Conservation (phyloP, 1,139 yeast species). For the Scheffersomyces parashehatae region DNA sequence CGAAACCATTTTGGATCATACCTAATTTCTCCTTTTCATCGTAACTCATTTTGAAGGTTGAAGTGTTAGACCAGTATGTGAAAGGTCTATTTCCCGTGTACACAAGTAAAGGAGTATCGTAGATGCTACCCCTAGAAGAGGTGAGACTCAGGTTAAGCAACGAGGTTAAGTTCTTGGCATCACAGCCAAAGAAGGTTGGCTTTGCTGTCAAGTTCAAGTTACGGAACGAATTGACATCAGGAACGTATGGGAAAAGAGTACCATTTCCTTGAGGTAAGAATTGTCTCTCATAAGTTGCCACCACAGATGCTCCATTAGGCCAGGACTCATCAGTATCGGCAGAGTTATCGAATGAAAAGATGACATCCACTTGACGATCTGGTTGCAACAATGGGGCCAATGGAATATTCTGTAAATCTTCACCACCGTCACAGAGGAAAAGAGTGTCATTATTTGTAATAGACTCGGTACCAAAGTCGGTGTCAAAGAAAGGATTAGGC, state of each 20-base stretch:
- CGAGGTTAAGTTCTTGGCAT: slow-evolving; percentile 38
- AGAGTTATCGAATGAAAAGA: slow-evolving; percentile 33
- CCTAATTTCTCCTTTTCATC: slow-evolving; percentile 35
- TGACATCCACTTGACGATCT: slow-evolving; percentile 25
- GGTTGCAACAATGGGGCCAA: slow-evolving; percentile 28
- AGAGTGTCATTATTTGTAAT: slow-evolving; percentile 20
- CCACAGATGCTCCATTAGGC: slow-evolving; percentile 39
- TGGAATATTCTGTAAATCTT: slow-evolving; percentile 32
- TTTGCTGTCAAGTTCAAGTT: slow-evolving; percentile 39
- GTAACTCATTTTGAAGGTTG: slow-evolving; percentile 36
- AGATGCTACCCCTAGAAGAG: slow-evolving; percentile 3
- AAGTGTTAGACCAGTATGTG: slow-evolving; percentile 36
- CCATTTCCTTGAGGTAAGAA: slow-evolving; percentile 23
- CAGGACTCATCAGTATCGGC: slow-evolving; percentile 26
- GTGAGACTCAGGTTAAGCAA: slow-evolving; percentile 19
- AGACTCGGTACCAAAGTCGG: slow-evolving; percentile 11
- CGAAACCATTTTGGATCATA: slow-evolving; percentile 42
- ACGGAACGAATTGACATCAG: slow-evolving; percentile 31
- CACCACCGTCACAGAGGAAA: slow-evolving; percentile 33
- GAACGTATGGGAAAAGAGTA: slow-evolving; percentile 39
- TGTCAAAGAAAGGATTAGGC: slow-evolving; percentile 25
- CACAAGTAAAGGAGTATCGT: slow-evolving; percentile 39
- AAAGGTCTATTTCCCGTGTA: slow-evolving; percentile 45
- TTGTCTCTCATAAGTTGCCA: slow-evolving; percentile 36
- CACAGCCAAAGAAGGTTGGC: slow-evolving; percentile 49